Base-by-base conservation (phyloP, 257 asterid genomes). In the Osmanthus fragrans region DNA sequence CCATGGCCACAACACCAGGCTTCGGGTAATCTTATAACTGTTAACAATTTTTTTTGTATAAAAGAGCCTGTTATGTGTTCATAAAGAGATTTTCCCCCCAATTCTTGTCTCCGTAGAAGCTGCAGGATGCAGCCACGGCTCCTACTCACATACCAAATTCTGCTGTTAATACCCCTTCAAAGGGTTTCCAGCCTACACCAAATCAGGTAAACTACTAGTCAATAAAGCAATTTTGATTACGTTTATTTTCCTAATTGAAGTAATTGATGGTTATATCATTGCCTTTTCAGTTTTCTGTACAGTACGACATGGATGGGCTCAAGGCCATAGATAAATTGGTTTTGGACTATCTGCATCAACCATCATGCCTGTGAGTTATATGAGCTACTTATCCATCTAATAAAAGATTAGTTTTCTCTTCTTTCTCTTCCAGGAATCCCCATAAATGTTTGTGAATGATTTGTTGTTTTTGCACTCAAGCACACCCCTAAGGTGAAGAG, bases 1-100 rank as follows among this genome's bases (percentile, higher is more conserved):
- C 73, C 97, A 91, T 85, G 85, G 86, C 87, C 83, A 86, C 93
- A 93, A 93, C 79, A 90, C 96, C 65, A 89, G 81, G 81, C 49
- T 83, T 72, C 87, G 81, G 94, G 97, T 91, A 94, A 37, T 78
- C 67, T 75, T 36, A 84, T 72, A 79, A 40, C 77, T 2, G 65
- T 68, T 25, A 25, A 40, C 19, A 65, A 70, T 19, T 25, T 56
- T 56, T 25, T 27, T 78, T 19, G 4, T 70, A 68, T 36, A 32
- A 60, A 42, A 32, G 12, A 76, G 65, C 56, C n/a, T 25, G 69
- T 13, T 74, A n/a, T 36, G 7, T 74, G 49, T 56, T 83, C 66
- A 56, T 54, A 30, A 77, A 56, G 58, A 66, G 34, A 16, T 21
- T n/a, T 34, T 58, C 65, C n/a, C 16, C 33, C 67, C 40, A 39